phyloP scores from a whole-genome alignment of 2,329 filamentous ascomycete species.

The Aureobasidium musti region DNA sequence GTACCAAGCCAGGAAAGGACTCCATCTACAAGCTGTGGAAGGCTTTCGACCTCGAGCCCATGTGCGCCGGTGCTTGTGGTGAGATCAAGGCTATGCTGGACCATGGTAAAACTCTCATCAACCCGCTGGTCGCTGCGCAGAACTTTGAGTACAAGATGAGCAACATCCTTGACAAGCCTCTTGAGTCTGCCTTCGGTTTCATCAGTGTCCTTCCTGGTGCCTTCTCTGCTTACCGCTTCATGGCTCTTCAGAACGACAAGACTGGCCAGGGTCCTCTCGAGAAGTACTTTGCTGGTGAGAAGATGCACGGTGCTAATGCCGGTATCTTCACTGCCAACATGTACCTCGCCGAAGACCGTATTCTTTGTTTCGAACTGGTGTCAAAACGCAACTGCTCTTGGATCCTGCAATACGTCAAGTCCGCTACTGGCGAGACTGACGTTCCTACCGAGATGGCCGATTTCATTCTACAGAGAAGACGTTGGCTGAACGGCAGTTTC shows the following conservation, averaged over 20 bases:
- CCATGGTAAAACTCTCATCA: slow-evolving; percentile 82
- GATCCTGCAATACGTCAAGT: slow-evolving; percentile 98
- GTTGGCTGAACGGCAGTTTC: slow-evolving; percentile 98
- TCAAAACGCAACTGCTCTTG: slow-evolving; percentile 96
- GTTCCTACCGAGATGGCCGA: slow-evolving; percentile 93
- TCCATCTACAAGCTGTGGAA: slow-evolving; percentile 99
- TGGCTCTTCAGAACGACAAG: slow-evolving; percentile 95
- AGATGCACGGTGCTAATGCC: slow-evolving; percentile 87
- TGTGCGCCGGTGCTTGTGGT: slow-evolving; percentile 95
- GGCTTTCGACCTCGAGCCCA: slow-evolving; percentile 94
- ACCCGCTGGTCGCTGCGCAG: slow-evolving; percentile 91
- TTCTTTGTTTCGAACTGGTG: slow-evolving; percentile 97
- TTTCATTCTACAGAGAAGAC: slow-evolving; percentile 89
- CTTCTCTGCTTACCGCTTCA: slow-evolving; percentile 95
- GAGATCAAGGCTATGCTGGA: slow-evolving; percentile 99
- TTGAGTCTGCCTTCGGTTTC: slow-evolving; percentile 97
- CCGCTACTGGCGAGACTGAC: slow-evolving; percentile 93
- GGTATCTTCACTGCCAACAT: slow-evolving; percentile 99
- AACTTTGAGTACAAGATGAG: slow-evolving; percentile 99
- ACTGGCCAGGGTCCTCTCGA: slow-evolving; percentile 88
- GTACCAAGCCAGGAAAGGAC: slow-evolving; percentile 88
- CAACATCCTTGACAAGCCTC: slow-evolving; percentile 96
- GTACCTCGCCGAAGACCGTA: slow-evolving; percentile 98
- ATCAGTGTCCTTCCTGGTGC: slow-evolving; percentile 95
- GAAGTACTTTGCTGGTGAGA: slow-evolving; percentile 97